Conservation (phyloP, 164 flowering plant genomes). For the Euptelea pleiosperma region DNA sequence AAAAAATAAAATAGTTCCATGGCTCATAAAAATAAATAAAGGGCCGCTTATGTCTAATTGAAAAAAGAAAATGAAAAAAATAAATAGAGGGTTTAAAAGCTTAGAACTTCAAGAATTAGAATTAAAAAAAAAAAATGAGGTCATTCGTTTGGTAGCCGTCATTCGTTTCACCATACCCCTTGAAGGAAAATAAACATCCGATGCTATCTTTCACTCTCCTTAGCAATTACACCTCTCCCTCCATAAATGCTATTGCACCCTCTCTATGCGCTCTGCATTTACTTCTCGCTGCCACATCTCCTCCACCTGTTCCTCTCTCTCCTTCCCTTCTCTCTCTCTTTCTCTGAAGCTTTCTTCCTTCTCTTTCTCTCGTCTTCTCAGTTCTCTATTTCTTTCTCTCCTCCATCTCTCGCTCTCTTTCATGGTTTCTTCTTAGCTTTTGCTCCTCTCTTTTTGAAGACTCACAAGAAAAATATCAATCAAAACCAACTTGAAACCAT, state of each 20-base stretch:
- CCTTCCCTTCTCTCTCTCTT: not conserved
- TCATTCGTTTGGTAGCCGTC: slow-evolving; percentile 49
- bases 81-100: no score
- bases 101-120: no score
- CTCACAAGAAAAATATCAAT: not conserved
- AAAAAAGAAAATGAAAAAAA: no score
- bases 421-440: not conserved
- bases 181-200: slow-evolving; percentile 11
- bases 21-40: no score
- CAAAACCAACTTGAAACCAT: slow-evolving; percentile 5
- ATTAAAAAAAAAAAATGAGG: not conserved
- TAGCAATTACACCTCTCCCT: slow-evolving; percentile 27
- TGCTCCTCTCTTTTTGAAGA: not conserved
- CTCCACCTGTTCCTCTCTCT: slow-evolving; percentile 15
- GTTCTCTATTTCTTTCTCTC: not conserved
- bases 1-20: no score
- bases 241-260: slow-evolving; percentile 33
- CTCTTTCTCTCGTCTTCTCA: not conserved
- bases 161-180: slow-evolving; percentile 30
- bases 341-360: not conserved
- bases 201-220: slow-evolving; percentile 19
- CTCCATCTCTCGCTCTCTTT: slow-evolving; percentile 3
- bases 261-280: slow-evolving; percentile 28
- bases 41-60: no score
- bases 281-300: slow-evolving; percentile 31